Evolutionary conservation across 2,329 filamentous ascomycete genomes (phyloP).

Genomic region (Sclerotinia spermophila): DNA sequence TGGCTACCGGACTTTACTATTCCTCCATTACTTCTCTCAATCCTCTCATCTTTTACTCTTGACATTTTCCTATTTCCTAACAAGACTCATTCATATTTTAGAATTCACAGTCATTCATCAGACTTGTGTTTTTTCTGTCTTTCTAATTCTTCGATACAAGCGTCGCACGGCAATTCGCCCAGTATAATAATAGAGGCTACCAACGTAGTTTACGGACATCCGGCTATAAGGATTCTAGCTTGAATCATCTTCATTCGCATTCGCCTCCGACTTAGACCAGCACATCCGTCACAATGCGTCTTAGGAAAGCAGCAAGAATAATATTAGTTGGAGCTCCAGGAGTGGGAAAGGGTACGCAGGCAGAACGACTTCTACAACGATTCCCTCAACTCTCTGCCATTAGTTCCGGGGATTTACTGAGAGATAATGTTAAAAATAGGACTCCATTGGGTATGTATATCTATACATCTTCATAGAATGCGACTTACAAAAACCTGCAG

Average conservation of each 20-base stretch:
- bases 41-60: background rate
- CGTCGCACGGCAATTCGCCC: background rate
- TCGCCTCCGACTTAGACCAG: background rate
- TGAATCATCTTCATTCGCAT: background rate
- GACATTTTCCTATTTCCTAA: background rate
- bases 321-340: constrained; percentile 90
- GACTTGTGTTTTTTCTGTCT: background rate
- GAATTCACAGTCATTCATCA: background rate
- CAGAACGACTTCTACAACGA: constrained; percentile 77
- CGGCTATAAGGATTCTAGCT: background rate
- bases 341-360: constrained; percentile 95
- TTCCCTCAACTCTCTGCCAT: constrained; percentile 89
- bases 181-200: background rate
- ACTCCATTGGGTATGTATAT: constrained; percentile 72
- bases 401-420: constrained; percentile 87
- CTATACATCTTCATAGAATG: background rate
- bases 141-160: background rate
- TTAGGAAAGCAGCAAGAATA: constrained; percentile 79
- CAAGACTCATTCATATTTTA: background rate
- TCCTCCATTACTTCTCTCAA: background rate
- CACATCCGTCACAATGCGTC: constrained; percentile 49
- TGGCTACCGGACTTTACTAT: background rate
- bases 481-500: constrained; percentile 43
- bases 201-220: constrained; percentile 14
- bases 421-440: constrained; percentile 85